Conservation (phyloP, 805 yeast genomes). For the Candida wancherniae region DNA sequence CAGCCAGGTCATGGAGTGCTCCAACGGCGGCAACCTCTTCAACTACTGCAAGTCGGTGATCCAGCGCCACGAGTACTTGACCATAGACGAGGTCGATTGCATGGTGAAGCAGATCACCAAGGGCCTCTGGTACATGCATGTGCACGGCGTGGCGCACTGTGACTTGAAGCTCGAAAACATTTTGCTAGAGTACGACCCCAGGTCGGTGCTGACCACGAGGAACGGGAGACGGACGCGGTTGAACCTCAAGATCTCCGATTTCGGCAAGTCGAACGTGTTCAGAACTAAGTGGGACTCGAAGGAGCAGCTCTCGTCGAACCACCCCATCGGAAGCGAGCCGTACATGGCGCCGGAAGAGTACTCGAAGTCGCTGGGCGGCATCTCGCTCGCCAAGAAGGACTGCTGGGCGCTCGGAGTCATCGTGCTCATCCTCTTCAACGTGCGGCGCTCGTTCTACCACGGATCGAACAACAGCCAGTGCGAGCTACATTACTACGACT, state of each 20-base stretch:
- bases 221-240: conserved; percentile 10
- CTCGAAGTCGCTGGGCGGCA: conserved; percentile 22
- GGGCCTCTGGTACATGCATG: conserved; percentile 82
- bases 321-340: conserved; percentile 84
- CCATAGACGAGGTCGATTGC: conserved; percentile 73
- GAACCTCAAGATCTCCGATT: conserved; percentile 51
- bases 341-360: conserved; percentile 92
- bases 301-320: conserved; percentile 45
- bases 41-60: conserved; percentile 21
- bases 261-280: conserved; percentile 89
- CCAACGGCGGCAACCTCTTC: conserved; percentile 34
- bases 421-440: conserved; percentile 25
- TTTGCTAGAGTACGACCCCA: conserved; percentile 51
- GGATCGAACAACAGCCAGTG: conserved; percentile 11
- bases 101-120: conserved; percentile 80
- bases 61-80: conserved; percentile 14
- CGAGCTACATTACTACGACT: conserved; percentile 14
- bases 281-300: conserved; percentile 79
- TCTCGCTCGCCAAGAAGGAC: conserved; percentile 78
- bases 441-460: conserved; percentile 24
- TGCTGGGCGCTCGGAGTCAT: conserved; percentile 83
- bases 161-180: conserved; percentile 89
- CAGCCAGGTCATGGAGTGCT: conserved; percentile 37
- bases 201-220: conserved; percentile 34
- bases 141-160: conserved; percentile 90